Base-by-base conservation (phyloP, 176 grass and related monocot genomes). In the Pontederia crassipes region DNA sequence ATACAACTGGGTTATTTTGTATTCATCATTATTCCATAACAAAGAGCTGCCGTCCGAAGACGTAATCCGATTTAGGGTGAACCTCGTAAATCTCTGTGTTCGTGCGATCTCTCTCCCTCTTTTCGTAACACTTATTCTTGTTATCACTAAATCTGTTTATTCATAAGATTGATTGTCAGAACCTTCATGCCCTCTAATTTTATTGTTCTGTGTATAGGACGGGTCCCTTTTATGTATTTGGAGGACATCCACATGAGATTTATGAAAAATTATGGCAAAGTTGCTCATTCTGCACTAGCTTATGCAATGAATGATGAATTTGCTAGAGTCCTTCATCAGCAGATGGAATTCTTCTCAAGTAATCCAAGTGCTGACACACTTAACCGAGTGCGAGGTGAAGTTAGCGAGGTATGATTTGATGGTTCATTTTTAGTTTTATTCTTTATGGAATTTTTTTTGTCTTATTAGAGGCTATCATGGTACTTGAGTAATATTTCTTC, bases 161-260 rank as follows among this genome's bases (percentile, higher is more conserved):
- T 40, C 32, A 40, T 2, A 40, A 4, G 32, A 40, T 40, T 40
- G 32, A 7, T 40, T 4, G 0, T 40, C 32, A 40, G 32, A 7
- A 16, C 51, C 51, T 54, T 54, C 14, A 14, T 54, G 51, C 14
- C n/a, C 51, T 54, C 12, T 54, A 12, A 54, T 54, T 16, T 54
- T 11, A 15, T 12, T 12, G n/a, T 54, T 54, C 14, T 54, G 12
- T 65, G 12, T 65, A 48, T 78, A 97, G 92, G 92, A 47, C 73
- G 92, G 45, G 63, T 97, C 46, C 92, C 92, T 54, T 97, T 91
- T 55, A 73, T 97, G 24, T 97, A 97, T 65, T 78, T 97, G 11
- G 87, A 97, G 71, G 92, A 97, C 71, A 88, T 97, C 65, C 92
- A 91, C 64, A 97, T 97, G 87, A 88, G 92, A 69, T 97, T 97